A percentile compares a stretch with the other conserved stretches of the same genome.
Conservation (phyloP, 345 rosid genomes). For the Melaleuca alternifolia region DNA sequence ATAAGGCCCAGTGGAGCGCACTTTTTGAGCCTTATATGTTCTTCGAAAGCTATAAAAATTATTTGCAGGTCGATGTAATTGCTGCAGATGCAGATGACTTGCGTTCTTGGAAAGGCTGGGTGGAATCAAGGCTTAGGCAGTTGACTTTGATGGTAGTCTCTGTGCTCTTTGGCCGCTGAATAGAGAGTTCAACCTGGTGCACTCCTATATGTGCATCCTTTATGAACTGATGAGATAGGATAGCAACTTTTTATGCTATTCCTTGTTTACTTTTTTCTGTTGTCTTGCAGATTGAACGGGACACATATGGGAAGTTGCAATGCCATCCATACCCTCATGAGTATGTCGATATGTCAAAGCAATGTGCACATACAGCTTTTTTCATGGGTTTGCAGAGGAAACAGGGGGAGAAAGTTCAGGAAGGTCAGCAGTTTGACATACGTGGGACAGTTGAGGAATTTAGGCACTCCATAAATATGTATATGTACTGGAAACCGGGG, state of each 20-base stretch:
- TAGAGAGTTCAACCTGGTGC: neutral
- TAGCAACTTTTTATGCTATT: neutral
- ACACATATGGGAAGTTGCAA: conserved; percentile 54
- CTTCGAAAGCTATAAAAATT: conserved; percentile 61
- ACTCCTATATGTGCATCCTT: neutral
- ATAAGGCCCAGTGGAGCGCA: conserved; percentile 43
- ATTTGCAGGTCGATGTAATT: conserved; percentile 54
- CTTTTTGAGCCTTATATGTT: conserved; percentile 56
- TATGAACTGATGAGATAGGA: neutral
- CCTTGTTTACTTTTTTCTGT: neutral
- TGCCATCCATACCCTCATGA: conserved; percentile 64
- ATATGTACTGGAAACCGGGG: conserved; percentile 56
- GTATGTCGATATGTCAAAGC: conserved; percentile 31
- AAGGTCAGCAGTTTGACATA: conserved; percentile 67
- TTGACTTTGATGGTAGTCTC: conserved; percentile 46
- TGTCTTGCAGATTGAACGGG: conserved; percentile 50
- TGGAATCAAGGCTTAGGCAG: conserved; percentile 64
- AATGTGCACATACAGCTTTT: conserved; percentile 40
- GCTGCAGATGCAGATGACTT: conserved; percentile 52
- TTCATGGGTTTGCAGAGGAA: conserved; percentile 69
- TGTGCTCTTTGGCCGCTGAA: neutral
- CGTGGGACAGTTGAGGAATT: conserved; percentile 54
- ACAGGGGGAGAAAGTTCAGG: conserved; percentile 43
- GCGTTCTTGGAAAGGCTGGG: conserved; percentile 74
- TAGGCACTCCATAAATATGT: conserved; percentile 35